Evolutionary conservation across 2,329 filamentous ascomycete genomes (phyloP).

Genomic region (Fusarium sp.): DNA sequence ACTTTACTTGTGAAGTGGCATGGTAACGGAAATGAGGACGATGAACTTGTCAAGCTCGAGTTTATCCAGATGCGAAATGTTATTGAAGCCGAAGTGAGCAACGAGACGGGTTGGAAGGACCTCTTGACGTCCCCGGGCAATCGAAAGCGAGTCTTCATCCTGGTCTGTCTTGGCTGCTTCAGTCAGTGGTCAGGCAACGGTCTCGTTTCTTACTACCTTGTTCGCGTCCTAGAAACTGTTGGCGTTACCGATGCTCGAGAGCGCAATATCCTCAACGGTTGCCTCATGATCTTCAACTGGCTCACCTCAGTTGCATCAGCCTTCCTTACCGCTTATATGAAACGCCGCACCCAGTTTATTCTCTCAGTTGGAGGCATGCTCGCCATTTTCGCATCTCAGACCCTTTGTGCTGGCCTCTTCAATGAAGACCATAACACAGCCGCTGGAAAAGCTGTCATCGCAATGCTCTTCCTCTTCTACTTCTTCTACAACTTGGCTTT

Average conservation of each 20-base stretch:
- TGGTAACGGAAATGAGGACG: neutral
- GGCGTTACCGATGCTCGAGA: constrained; percentile 12
- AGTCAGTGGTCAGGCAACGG: constrained; percentile 35
- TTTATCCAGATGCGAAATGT: constrained; percentile 31
- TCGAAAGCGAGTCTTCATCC: constrained; percentile 8
- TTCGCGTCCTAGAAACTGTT: constrained; percentile 5
- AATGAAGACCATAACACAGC: constrained; percentile 12
- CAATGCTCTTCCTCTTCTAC: constrained; percentile 30
- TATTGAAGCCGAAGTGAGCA: constrained; percentile 27
- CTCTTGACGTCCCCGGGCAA: constrained; percentile 24
- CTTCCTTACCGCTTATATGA: constrained; percentile 21
- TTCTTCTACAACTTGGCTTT: constrained; percentile 38
- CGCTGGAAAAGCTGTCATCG: constrained; percentile 21
- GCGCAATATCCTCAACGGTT: constrained; percentile 35
- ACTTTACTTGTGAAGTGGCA: constrained; percentile 27
- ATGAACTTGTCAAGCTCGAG: constrained; percentile 26
- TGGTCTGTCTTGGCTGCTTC: constrained; percentile 31
- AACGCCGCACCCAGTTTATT: constrained; percentile 37
- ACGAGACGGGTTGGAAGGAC: constrained; percentile 18
- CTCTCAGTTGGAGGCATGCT: constrained; percentile 31
- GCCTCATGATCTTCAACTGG: constrained; percentile 39
- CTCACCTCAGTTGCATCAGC: constrained; percentile 31
- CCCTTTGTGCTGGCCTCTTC: constrained; percentile 26
- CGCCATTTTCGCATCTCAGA: constrained; percentile 26
- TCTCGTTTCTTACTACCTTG: constrained; percentile 29